These are phyloP conservation scores for Tilletia indica DNA, from an alignment of 1,284 basidiomycete species.

Conservation along the genomic window DNA sequence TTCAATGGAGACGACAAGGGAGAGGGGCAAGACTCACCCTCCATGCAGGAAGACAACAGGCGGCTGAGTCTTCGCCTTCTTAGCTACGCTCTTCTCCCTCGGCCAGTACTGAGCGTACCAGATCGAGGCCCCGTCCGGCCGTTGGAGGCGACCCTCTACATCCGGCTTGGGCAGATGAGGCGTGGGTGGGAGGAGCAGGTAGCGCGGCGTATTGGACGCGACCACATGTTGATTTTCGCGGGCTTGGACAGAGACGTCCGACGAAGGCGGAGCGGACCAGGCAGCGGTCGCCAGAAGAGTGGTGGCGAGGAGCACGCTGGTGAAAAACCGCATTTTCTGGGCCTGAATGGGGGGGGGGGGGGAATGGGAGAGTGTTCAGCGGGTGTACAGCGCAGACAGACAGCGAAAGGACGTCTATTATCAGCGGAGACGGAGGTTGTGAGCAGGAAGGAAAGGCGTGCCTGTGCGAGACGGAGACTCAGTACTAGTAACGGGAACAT, in stretches of 20 bases:
- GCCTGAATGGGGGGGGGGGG: background rate
- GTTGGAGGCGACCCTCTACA: background rate
- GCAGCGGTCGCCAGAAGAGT: background rate
- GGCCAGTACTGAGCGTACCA: slow-evolving; percentile 17
- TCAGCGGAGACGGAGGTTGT: no score
- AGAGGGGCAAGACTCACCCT: background rate
- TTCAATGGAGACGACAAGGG: background rate
- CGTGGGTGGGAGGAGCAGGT: background rate
- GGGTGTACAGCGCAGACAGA: no score
- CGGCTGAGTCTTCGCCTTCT: slow-evolving; percentile 6
- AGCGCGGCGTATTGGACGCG: background rate
- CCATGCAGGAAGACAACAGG: slow-evolving; percentile 16
- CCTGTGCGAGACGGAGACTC: no score
- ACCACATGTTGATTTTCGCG: background rate
- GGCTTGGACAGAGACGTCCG: no score
- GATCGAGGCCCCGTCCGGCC: slow-evolving; percentile 11
- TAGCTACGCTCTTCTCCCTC: background rate
- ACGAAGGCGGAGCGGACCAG: background rate
- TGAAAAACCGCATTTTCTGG: background rate
- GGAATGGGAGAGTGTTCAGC: background rate
- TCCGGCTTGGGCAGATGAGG: slow-evolving; percentile 3
- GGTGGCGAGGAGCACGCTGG: background rate
- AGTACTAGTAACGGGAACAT: no score
- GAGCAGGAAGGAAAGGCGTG: no score
- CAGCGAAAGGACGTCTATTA: no score